These are phyloP conservation scores for Rhynchosporium secalis DNA, from an alignment of 2,329 filamentous ascomycete species.

Conservation along the genomic window DNA sequence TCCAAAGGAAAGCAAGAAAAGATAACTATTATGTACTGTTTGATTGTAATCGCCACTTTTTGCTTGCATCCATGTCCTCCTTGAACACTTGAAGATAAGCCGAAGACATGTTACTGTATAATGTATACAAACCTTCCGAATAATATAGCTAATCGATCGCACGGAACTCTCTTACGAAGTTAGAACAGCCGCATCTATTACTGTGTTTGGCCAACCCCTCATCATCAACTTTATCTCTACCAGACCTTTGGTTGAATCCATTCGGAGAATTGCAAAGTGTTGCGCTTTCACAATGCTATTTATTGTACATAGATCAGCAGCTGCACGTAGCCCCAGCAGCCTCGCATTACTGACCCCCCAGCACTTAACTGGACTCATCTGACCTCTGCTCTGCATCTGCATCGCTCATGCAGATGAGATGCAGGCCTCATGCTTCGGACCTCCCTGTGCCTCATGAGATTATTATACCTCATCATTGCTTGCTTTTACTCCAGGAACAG, in stretches of 20 bases:
- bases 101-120: neutral
- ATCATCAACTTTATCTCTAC: neutral
- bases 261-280: too few relatives aligned
- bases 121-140: constrained; percentile 11
- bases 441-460: constrained; percentile 24
- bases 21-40: constrained; percentile 17
- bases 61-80: neutral
- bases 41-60: constrained; percentile 8
- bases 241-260: too few relatives aligned
- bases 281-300: neutral
- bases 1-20: neutral
- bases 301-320: neutral
- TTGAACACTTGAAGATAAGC: neutral
- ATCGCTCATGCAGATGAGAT: constrained; percentile 10
- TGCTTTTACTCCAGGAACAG: constrained; percentile 2
- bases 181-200: constrained; percentile 4
- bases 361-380: neutral
- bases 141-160: neutral
- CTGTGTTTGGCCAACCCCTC: neutral
- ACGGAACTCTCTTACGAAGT: neutral
- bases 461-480: constrained; percentile 23
- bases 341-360: neutral
- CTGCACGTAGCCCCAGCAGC: neutral
- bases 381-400: neutral
- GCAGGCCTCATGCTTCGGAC: constrained; percentile 8